Conservation (phyloP, 352 stramenopile species). For the Phytopythium litorale region DNA sequence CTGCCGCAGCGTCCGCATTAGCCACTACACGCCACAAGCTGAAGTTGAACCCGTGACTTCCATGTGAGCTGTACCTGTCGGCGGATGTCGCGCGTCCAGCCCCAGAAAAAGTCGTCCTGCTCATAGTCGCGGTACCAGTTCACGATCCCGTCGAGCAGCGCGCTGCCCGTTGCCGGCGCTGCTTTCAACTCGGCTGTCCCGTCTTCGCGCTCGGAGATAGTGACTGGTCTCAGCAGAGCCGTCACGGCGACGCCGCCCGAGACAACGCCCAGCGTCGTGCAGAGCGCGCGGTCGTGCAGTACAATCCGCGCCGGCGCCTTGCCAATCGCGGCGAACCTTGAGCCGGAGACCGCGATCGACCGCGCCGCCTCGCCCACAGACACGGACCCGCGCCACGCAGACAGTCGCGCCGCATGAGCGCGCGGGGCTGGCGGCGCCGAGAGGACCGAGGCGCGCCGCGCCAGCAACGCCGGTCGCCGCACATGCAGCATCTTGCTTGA, state of each 20-base stretch:
- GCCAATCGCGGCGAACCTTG: neutral
- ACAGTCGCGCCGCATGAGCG: no score
- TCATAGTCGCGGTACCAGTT: constrained; percentile 25
- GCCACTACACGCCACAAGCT: neutral
- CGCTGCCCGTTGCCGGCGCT: neutral
- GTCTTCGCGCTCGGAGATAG: constrained; percentile 6
- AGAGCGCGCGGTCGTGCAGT: constrained; percentile 37
- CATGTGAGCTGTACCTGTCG: neutral
- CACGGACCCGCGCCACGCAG: neutral
- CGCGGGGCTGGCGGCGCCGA: neutral
- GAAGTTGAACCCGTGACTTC: neutral
- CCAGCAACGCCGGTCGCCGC: neutral
- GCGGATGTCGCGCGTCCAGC: constrained; percentile 10
- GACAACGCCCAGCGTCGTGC: constrained; percentile 46
- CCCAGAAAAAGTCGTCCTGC: constrained; percentile 20
- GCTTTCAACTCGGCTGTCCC: neutral
- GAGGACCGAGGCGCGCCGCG: neutral
- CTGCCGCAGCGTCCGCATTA: constrained; percentile 19
- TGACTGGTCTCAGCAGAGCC: constrained; percentile 8
- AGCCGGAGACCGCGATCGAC: neutral
- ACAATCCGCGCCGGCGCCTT: constrained; percentile 1
- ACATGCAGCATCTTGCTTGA: neutral
- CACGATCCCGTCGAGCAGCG: constrained; percentile 10
- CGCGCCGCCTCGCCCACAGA: neutral
- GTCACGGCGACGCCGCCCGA: constrained; percentile 42